Base-by-base conservation (phyloP, 768 basidiomycete genomes). In the Naganishia antarctica region DNA sequence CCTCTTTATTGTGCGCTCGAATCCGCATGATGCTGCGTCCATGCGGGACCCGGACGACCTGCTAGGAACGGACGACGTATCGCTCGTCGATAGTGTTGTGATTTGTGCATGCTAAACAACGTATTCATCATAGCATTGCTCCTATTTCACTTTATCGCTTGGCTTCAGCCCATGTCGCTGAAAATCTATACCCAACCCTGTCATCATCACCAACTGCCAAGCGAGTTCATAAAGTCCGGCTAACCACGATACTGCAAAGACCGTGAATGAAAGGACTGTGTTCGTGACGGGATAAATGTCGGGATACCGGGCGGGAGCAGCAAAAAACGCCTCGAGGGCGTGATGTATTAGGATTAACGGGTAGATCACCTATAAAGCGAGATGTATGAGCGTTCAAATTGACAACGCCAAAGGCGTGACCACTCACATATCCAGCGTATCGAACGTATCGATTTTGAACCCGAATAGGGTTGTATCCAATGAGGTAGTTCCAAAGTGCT, bases 271-370 rank as follows among this genome's bases (percentile, higher is more conserved):
- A 47, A 92, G 73, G 16, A 91, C 82, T 2, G 91, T 85, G 74
- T 96, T 97, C 41, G 91, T 80, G 0, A 93, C 90, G 0, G 87
- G 80, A 74, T 84, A 96, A 43, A 96, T 76, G 75, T 94, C 90
- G 0, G 90, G 93, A 68, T 90, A 88, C 65, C 87, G 85, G 5
- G 82, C 70, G 4, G 91, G 90, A 8, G 91, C 86, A 2, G 79
- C 41, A 32, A 88, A 47, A 7, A 85, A 32, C 31, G 83, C 43
- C 74, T 96, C 91, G 23, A 86, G 73, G 23, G 84, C 1, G 72
- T 93, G 90, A 9, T 92, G 76, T 0, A 74, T 26, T 5, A 82
- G 23, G 43, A 84, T 84, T 0, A 82, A 80, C 0, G 76, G 64
- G 73, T 92, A 90, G 45, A 83, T 80, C 21, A 74, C 77, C 88